These are phyloP conservation scores for Chaetomium sp. DNA, from an alignment of 2,329 filamentous ascomycete species.

Conservation along the genomic window DNA sequence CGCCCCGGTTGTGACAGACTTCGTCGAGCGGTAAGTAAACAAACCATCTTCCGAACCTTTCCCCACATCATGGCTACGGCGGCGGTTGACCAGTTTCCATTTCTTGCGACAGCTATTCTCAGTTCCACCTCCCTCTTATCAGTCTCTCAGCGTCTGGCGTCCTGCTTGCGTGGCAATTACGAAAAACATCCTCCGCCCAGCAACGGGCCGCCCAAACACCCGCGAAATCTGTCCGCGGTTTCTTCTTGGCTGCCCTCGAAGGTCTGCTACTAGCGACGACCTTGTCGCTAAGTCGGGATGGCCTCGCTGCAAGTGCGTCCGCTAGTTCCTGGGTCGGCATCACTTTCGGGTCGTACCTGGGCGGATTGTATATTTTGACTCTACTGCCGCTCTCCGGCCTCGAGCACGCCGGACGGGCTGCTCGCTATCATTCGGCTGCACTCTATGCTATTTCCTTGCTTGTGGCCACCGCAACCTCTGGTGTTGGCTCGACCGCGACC, in stretches of 20 bases:
- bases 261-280: conserved; percentile 9
- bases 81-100: neutral
- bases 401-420: conserved; percentile 3
- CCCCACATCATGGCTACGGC: neutral
- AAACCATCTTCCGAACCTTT: neutral
- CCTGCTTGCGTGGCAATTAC: conserved; percentile 6
- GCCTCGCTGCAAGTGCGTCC: conserved; percentile 5
- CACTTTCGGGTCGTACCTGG: conserved; percentile 8
- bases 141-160: conserved; percentile 6
- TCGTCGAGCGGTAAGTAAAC: conserved; percentile 7
- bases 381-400: conserved; percentile 7
- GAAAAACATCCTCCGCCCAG: conserved; percentile 1
- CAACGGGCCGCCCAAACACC: neutral
- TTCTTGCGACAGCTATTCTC: conserved; percentile 5
- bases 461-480: conserved; percentile 1
- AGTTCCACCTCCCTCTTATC: conserved; percentile 6
- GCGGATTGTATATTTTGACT: conserved; percentile 9
- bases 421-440: conserved; percentile 7
- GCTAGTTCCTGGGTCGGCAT: conserved; percentile 8
- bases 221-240: neutral
- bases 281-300: conserved; percentile 8
- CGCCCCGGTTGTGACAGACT: conserved; percentile 1
- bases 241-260: conserved; percentile 6
- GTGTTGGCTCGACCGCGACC: conserved; percentile 6
- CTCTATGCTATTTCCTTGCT: conserved; percentile 6